These are phyloP conservation scores for Paramecium tetraurelia DNA, from an alignment of 73 alveolate species.

Conservation along the genomic window DNA sequence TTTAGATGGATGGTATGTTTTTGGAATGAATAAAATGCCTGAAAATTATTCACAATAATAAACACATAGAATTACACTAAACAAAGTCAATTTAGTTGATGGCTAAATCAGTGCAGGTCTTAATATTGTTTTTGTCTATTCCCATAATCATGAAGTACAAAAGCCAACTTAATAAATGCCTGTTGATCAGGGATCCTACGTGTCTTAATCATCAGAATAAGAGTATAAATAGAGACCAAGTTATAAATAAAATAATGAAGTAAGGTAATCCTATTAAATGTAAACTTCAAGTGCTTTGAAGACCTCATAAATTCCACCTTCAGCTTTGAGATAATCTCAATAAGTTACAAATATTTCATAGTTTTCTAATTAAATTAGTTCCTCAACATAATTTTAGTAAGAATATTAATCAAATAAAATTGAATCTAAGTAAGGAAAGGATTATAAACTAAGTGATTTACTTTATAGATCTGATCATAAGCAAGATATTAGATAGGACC, in stretches of 20 bases:
- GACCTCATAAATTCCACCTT: neutral
- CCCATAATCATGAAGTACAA: neutral
- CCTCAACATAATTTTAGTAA: neutral
- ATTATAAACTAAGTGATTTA: neutral
- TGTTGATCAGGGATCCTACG: neutral
- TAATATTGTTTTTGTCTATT: neutral
- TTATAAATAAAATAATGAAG: neutral
- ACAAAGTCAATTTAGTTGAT: neutral
- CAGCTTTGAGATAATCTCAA: neutral
- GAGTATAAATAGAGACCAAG: neutral
- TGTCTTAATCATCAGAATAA: neutral
- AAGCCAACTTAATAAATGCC: neutral
- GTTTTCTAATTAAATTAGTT: neutral
- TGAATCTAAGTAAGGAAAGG: neutral
- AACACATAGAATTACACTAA: slow-evolving; percentile 40
- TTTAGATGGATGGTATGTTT: slow-evolving; percentile 18
- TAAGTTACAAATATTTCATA: neutral
- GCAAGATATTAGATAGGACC: neutral
- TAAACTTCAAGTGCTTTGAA: neutral
- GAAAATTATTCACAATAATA: neutral
- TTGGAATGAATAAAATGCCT: slow-evolving; percentile 42
- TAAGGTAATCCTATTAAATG: neutral
- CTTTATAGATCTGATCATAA: neutral
- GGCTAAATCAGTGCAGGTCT: neutral
- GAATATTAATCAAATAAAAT: neutral